Base-by-base conservation (phyloP, 768 basidiomycete genomes). In the Phallus indusiatus region DNA sequence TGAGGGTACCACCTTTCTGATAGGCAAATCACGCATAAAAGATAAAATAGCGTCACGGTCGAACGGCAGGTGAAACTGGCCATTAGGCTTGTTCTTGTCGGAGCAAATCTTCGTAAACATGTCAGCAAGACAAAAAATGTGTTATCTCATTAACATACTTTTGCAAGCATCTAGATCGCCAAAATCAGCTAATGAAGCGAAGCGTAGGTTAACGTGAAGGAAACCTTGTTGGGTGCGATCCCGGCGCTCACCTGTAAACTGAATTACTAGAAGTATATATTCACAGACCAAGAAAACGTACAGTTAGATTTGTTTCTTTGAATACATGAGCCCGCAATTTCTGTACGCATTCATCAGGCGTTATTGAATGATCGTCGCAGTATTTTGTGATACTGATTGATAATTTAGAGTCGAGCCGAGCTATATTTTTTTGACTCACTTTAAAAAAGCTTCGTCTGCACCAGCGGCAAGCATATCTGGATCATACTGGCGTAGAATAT, bases 51-150 rank as follows among this genome's bases (percentile, higher is more conserved):
- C 73, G 28, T 81, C 67, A 1, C 78, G 69, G 24, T 86, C 79
- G 64, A 87, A 90, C 1, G 81, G 72, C 21, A 96, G 79, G 64
- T 80, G 79, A 63, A 82, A 97, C 70, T 96, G 94, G 12, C 93
- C 94, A 66, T 95, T 90, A 1, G 94, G 94, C 72, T 97, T 97
- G 70, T 97, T 95, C 85, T 87, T 92, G 71, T 97, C 94, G 28
- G 94, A 95, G 69, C 90, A 94, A 35, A 95, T 94, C 89, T 94
- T 54, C 14, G 11, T 34, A 16, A 21, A 46, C 22, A 14, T 9
- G 60, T 50, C 34, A 33, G 58, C 48, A 22, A 42, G n/a, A 65
- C n/a, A 9, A 37, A 18, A 17, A 53, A 18, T 55, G 5, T 20
- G 49, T 18, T 10, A 36, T n/a, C 17, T 24, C 33, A 10, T 9